These are phyloP conservation scores for Phytophthora pinifolia DNA, from an alignment of 352 stramenopile species.

Conservation along the genomic window DNA sequence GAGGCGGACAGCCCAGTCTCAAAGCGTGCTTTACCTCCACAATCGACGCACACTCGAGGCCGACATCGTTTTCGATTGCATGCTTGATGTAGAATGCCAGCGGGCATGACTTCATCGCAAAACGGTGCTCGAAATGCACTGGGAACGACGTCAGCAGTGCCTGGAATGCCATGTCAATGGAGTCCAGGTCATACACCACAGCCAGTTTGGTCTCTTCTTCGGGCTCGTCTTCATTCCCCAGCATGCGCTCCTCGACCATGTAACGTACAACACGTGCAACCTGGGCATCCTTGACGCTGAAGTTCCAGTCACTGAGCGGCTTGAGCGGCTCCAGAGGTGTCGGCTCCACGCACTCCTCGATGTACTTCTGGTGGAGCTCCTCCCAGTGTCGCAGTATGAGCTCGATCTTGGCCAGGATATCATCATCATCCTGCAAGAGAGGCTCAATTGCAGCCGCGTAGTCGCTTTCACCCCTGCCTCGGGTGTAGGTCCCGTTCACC, in stretches of 20 bases:
- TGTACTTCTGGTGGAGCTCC: slow-evolving; percentile 55
- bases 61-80: slow-evolving; percentile 76
- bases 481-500: slow-evolving; percentile 69
- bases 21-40: slow-evolving; percentile 83
- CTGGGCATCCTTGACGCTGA: slow-evolving; percentile 68
- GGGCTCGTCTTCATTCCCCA: slow-evolving; percentile 29
- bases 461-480: slow-evolving; percentile 33
- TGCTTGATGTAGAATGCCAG: slow-evolving; percentile 85
- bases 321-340: slow-evolving; percentile 44
- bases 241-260: slow-evolving; percentile 49
- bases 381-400: slow-evolving; percentile 76
- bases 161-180: slow-evolving; percentile 86
- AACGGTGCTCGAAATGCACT: slow-evolving; percentile 85
- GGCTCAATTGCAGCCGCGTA: slow-evolving; percentile 37
- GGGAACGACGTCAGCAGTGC: slow-evolving; percentile 79
- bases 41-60: slow-evolving; percentile 82
- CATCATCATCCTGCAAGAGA: slow-evolving; percentile 53
- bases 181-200: slow-evolving; percentile 84
- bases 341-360: slow-evolving; percentile 46
- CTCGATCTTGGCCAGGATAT: slow-evolving; percentile 65
- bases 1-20: slow-evolving; percentile 60
- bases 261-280: slow-evolving; percentile 62
- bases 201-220: slow-evolving; percentile 58
- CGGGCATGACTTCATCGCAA: slow-evolving; percentile 89
- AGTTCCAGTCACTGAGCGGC: slow-evolving; percentile 72